Evolutionary conservation across 257 asterid species (phyloP), one percentile per base, ranked within the genome.

Genomic region (Leptodermis oblonga): DNA sequence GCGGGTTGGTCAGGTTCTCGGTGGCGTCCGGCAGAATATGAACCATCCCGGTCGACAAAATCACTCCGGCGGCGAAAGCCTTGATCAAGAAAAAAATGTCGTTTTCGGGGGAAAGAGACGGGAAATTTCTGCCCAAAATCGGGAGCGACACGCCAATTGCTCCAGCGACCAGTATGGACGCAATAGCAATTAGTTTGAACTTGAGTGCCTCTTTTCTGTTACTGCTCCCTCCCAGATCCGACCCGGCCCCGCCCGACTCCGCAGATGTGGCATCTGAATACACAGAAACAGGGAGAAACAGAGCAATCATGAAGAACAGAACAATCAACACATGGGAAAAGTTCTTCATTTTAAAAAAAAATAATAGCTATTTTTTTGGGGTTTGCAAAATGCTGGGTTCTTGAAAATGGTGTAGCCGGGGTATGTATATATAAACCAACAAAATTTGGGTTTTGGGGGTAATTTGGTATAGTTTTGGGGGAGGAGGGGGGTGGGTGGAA

Each of bases 11-110:
- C 0, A 78, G 46, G 34, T 43, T 73, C 15, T 48, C 64, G 2
- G 63, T 73, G 5, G 82, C 82, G 30, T 73, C 82, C 0, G 82
- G 79, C 0, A 78, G 68, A 0, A 78, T 34, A 17, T 78, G 82
- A 25, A 78, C 75, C 54, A 74, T 64, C 0, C 78, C 81, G 1
- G 81, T 77, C 1, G 77, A 42, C 17, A 77, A 3, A 4, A 77
- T 77, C 3, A 78, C 79, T 0, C 82, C 82, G 0, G 79, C 82
- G 0, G 82, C 79, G 22, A 73, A 68, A 4, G 78, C 78, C 53
- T 77, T 73, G 25, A 77, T 41, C 31, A 73, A 22, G 53, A 73
- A 73, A 30, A 79, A 79, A 0, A 79, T 59, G 25, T 71, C 66
- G 3, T 52, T 79, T 4, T 79, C 83, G 0, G 75, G 83, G 1